Conservation (phyloP, 2,329 filamentous ascomycete species). For the Hawksworthiomyces lignivorus region DNA sequence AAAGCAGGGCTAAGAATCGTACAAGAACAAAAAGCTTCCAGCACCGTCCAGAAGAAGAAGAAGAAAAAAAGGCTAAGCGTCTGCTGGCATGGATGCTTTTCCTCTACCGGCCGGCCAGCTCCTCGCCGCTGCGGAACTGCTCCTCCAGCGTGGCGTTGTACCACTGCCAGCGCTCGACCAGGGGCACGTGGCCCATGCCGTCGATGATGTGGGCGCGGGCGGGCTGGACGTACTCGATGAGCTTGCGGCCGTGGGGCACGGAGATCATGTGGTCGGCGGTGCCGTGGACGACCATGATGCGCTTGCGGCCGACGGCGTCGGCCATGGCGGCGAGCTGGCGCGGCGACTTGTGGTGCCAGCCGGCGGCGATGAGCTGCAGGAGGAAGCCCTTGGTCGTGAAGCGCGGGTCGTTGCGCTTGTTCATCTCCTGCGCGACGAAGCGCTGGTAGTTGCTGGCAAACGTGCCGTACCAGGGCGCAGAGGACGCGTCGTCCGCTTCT, state of each 20-base stretch:
- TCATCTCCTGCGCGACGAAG: slow-evolving; percentile 71
- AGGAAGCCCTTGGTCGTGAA: slow-evolving; percentile 65
- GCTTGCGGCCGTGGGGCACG: slow-evolving; percentile 57
- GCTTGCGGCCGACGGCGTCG: slow-evolving; percentile 60
- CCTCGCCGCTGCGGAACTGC: slow-evolving; percentile 44
- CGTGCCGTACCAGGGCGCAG: slow-evolving; percentile 9
- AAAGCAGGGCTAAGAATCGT: no score
- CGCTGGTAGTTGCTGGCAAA: slow-evolving; percentile 76
- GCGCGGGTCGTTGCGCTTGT: slow-evolving; percentile 55
- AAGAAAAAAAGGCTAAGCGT: neutral
- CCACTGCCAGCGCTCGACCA: slow-evolving; percentile 63
- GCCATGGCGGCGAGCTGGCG: slow-evolving; percentile 59
- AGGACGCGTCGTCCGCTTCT: neutral
- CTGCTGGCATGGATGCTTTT: neutral
- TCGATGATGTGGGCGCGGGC: slow-evolving; percentile 56
- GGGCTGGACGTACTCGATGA: slow-evolving; percentile 59
- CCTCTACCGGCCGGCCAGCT: slow-evolving; percentile 25
- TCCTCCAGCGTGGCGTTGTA: slow-evolving; percentile 58
- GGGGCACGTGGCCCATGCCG: slow-evolving; percentile 66
- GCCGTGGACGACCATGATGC: slow-evolving; percentile 74
- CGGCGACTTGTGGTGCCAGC: slow-evolving; percentile 68
- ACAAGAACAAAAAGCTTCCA: neutral
- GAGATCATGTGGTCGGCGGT: slow-evolving; percentile 71
- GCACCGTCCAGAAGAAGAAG: no score
- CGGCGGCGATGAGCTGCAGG: slow-evolving; percentile 69